Percentiles rank a stretch among this genome's conserved stretches.
Conservation (phyloP, 1,284 basidiomycete genomes). For the Pseudozyma pruni region DNA sequence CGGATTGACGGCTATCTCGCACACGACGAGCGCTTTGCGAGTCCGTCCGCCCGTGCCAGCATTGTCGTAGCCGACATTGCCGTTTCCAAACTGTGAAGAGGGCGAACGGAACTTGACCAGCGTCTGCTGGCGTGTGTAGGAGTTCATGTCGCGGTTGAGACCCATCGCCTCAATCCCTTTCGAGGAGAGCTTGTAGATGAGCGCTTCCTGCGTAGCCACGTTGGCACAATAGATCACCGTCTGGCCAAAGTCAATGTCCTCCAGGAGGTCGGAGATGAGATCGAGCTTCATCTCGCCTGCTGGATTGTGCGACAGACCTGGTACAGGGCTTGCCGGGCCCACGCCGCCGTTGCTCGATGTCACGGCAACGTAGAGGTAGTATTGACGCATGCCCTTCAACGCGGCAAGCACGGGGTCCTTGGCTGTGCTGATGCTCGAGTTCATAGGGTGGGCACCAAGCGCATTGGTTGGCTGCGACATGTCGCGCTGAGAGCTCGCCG, state of each 20-base stretch:
- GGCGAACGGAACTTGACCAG: slow-evolving; percentile 80
- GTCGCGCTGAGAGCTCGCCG: slow-evolving; percentile 68
- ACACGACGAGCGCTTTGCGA: slow-evolving; percentile 80
- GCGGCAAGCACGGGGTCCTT: slow-evolving; percentile 51
- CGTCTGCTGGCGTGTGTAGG: slow-evolving; percentile 80
- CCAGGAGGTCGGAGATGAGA: slow-evolving; percentile 89
- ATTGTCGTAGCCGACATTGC: slow-evolving; percentile 71
- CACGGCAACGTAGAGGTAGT: slow-evolving; percentile 63
- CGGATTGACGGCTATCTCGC: slow-evolving; percentile 87
- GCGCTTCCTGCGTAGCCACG: slow-evolving; percentile 65
- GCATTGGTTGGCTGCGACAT: slow-evolving; percentile 74
- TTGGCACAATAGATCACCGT: slow-evolving; percentile 65
- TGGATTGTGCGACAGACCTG: slow-evolving; percentile 77
- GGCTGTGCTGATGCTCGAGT: slow-evolving; percentile 40
- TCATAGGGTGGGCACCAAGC: slow-evolving; percentile 51
- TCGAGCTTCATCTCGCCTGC: slow-evolving; percentile 98
- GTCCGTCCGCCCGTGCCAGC: slow-evolving; percentile 28
- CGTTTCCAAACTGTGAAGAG: slow-evolving; percentile 41
- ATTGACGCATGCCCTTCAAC: slow-evolving; percentile 57
- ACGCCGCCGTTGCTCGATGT: slow-evolving; percentile 74
- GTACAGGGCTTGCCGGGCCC: slow-evolving; percentile 86
- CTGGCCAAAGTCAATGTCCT: slow-evolving; percentile 77
- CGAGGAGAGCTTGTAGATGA: slow-evolving; percentile 81
- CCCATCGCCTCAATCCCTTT: slow-evolving; percentile 85
- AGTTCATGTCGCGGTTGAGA: slow-evolving; percentile 81